Conservation (phyloP, 805 yeast genomes). For the Wickerhamomyces pijperi region DNA sequence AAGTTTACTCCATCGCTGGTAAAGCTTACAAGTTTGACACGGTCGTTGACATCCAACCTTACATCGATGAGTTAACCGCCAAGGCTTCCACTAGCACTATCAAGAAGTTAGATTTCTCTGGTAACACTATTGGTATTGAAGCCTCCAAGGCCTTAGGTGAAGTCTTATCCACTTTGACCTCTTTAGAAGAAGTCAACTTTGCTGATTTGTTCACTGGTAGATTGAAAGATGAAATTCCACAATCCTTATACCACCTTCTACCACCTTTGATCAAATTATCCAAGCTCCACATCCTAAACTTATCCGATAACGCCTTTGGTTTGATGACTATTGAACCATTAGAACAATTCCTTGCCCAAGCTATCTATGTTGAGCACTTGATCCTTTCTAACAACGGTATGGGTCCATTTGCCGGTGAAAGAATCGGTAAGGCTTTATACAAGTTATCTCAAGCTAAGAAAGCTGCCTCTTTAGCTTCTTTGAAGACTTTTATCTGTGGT, state of each 20-base stretch:
- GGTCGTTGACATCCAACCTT: slow-evolving; percentile 61
- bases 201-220: slow-evolving; percentile 95
- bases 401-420: slow-evolving; percentile 96
- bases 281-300: slow-evolving; percentile 60
- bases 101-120: slow-evolving; percentile 68
- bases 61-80: slow-evolving; percentile 40
- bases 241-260: slow-evolving; percentile 60
- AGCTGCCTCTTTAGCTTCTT: slow-evolving; percentile 30
- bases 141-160: slow-evolving; percentile 68
- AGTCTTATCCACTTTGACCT: slow-evolving; percentile 30
- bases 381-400: slow-evolving; percentile 90
- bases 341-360: slow-evolving; percentile 65
- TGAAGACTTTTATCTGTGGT: slow-evolving; percentile 90
- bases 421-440: slow-evolving; percentile 81
- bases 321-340: slow-evolving; percentile 88
- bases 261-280: slow-evolving; percentile 63
- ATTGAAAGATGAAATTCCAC: slow-evolving; percentile 88
- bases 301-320: slow-evolving; percentile 95
- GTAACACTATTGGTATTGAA: slow-evolving; percentile 89
- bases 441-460: slow-evolving; percentile 57
- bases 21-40: slow-evolving; percentile 69
- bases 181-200: slow-evolving; percentile 61
- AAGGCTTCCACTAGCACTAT: slow-evolving; percentile 19
- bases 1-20: slow-evolving; percentile 55
- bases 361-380: slow-evolving; percentile 73